Base-by-base conservation (phyloP, 2,329 filamentous ascomycete genomes). In the Metarhizium humberi region DNA sequence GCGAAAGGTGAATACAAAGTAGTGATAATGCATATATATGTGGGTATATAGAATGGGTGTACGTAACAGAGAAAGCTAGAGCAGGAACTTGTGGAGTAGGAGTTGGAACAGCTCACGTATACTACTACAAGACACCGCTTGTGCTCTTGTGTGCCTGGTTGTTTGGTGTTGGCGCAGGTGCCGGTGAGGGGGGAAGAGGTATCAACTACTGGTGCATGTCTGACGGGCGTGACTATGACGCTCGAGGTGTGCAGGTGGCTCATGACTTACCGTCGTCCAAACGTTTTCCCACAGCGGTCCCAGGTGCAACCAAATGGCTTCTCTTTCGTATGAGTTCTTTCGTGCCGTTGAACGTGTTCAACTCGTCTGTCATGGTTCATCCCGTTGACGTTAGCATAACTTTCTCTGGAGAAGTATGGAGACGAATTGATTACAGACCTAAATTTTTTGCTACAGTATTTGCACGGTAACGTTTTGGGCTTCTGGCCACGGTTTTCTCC, bases 301-400 rank as follows among this genome's bases (percentile, higher is more conserved):
- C 80, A 82, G 58, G 64, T 73, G 62, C 81, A 85, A 52, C 78
- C 75, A 64, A 84, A 85, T 8, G 81, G 81, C 67, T 84, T 84
- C 69, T 84, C 81, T 63, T 84, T 84, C 61, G 81, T 85, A 68
- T 85, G 81, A 38, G 80, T 84, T 59, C 81, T 76, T 67, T 84
- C 80, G 66, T 85, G 81, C 65, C 81, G 75, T 67, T 84, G 80
- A 53, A 85, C 79, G 69, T 85, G 81, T 67, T 85, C 81, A 61
- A 84, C 80, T 63, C 81, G 80, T 67, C 81, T 83, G 69, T 56
- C 60, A 38, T 48, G 38, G 46, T 52, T 14, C 36, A 56, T 45
- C 45, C 34, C 50, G 30, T 34, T 42, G 30, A 52, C 47, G 61
- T 64, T 54, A 66, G 61, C 56, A 63, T n/a, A 20, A 16, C 20